Conservation (phyloP, 2,329 filamentous ascomycete genomes). For the Aspergillus terreus region DNA sequence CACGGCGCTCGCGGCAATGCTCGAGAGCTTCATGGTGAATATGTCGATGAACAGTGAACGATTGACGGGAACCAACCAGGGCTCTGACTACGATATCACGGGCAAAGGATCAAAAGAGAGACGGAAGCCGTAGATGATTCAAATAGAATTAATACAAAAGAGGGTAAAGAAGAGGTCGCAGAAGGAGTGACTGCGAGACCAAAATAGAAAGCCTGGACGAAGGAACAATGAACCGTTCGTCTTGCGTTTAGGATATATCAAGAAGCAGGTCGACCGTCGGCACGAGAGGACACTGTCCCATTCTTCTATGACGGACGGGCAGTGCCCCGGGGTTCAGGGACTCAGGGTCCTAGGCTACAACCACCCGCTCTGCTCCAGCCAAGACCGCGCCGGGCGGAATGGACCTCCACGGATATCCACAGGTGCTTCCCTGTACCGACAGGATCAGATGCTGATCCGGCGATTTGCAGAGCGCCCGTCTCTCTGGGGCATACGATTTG, state of each 20-base stretch:
- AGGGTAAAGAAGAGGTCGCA: background rate
- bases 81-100: background rate
- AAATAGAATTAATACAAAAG: background rate
- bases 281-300: conserved; percentile 3
- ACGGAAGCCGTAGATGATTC: background rate
- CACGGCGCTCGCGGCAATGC: conserved; percentile 45
- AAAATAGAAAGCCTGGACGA: background rate
- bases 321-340: conserved; percentile 3
- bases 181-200: background rate
- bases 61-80: background rate
- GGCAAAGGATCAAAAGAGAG: background rate
- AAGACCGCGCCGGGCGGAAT: conserved; percentile 4
- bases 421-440: conserved; percentile 8
- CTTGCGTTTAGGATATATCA: background rate
- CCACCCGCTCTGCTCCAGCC: conserved; percentile 6
- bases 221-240: conserved; percentile 1
- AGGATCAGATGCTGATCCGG: conserved; percentile 11
- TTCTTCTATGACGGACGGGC: conserved; percentile 6
- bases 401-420: conserved; percentile 6
- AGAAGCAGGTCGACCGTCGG: conserved; percentile 6
- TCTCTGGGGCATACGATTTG: conserved; percentile 4
- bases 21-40: conserved; percentile 51
- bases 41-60: background rate
- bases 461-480: conserved; percentile 14
- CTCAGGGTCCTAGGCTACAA: conserved; percentile 4